Base-by-base conservation (phyloP, 2,329 filamentous ascomycete genomes). In the Geosmithia flava region DNA sequence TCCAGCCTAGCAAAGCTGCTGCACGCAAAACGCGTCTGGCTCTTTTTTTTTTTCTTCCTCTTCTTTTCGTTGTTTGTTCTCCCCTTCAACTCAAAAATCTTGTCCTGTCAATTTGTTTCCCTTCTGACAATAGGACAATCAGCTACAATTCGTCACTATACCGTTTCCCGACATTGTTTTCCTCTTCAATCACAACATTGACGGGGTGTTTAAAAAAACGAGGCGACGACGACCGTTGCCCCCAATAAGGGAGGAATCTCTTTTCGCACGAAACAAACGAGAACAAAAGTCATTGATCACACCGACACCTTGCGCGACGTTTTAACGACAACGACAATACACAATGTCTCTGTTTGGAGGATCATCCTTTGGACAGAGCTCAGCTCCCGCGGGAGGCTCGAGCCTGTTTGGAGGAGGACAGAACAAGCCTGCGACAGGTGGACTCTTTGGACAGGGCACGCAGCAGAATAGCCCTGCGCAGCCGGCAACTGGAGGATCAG, bases 291-390 rank as follows among this genome's bases (percentile, higher is more conserved):
- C n/a, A n/a, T n/a, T n/a, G n/a, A n/a, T n/a, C n/a, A n/a, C n/a
- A n/a, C n/a, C n/a, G n/a, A n/a, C n/a, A n/a, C n/a, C n/a, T n/a
- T n/a, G n/a, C n/a, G n/a, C n/a, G n/a, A n/a, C n/a, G n/a, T n/a
- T n/a, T n/a, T n/a, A n/a, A n/a, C 40, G 16, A n/a, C 6, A 44
- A 39, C 20, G 20, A 45, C 44, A 23, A 15, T 13, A 29, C 20
- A 17, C 11, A 45, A 65, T 65, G 62, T 61, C 62, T 50, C 55
- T 65, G 51, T 51, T 51, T 46, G 50, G 50, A 2, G 47, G 46
- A 16, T 23, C 39, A 20, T 29, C 20, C 10, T 47, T 47, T 37
- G 45, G 45, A 13, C 45, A 44, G 46, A 47, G 41, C 19, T 40
- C 48, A n/a, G 40, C 47, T n/a, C 41, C 46, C 33, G 39, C 53